A percentile compares a stretch with the other conserved stretches of the same genome.
Conservation (phyloP, 140 eudicot species). For the Bidens hawaiensis region DNA sequence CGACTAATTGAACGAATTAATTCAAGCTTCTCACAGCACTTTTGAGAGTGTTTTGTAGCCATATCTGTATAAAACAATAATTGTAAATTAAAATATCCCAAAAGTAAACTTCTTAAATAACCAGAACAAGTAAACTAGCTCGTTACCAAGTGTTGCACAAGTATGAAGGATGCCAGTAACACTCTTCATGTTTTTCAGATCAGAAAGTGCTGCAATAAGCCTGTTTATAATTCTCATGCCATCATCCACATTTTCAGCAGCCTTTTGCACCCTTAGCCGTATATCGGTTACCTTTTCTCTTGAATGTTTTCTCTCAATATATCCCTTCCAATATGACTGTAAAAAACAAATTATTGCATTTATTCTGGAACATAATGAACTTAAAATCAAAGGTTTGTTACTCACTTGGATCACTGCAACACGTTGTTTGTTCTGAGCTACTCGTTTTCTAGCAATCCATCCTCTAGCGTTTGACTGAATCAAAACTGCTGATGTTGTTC, state of each 20-base stretch:
- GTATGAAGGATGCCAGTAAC: conserved; percentile 82
- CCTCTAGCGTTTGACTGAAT: conserved; percentile 69
- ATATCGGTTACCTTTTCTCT: conserved; percentile 54
- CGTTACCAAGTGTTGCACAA: conserved; percentile 85
- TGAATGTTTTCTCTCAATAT: conserved; percentile 57
- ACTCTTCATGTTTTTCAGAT: conserved; percentile 69
- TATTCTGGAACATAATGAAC: not conserved
- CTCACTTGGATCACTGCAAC: conserved; percentile 75
- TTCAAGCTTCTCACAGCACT: conserved; percentile 77
- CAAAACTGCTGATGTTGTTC: conserved; percentile 46
- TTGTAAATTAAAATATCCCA: not conserved
- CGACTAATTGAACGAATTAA: conserved; percentile 70
- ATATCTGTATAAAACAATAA: conserved; percentile 37
- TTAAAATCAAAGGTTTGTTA: not conserved
- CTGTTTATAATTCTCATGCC: conserved; percentile 82
- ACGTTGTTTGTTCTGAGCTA: conserved; percentile 30
- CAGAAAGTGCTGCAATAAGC: conserved; percentile 72
- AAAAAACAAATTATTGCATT: conserved; percentile 3
- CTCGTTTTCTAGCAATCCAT: conserved; percentile 49
- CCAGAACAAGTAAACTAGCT: not conserved
- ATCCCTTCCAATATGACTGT: conserved; percentile 87
- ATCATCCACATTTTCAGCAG: conserved; percentile 82
- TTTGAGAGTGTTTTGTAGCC: conserved; percentile 78
- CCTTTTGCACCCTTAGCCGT: conserved; percentile 63
- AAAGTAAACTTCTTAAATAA: not conserved